Percentiles rank a stretch among this genome's conserved stretches.
Evolutionary conservation across 805 yeast species (phyloP).

Genomic region (Candida bentonensis): DNA sequence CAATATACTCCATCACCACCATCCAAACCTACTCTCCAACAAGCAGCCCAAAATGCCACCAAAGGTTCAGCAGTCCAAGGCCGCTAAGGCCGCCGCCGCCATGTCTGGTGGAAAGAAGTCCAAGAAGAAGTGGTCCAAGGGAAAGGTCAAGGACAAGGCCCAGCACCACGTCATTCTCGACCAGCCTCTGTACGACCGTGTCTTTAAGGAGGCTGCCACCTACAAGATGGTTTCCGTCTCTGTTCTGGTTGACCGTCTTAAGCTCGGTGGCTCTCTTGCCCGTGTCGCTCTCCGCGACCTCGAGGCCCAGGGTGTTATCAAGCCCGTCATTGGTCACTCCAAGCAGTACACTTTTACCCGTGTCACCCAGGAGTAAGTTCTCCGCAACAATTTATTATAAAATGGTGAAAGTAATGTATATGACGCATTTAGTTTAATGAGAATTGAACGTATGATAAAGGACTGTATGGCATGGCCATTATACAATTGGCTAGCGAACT

Average conservation of each 20-base stretch:
- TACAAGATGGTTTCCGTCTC: slow-evolving; percentile 97
- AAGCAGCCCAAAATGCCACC: slow-evolving; percentile 69
- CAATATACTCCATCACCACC: neutral
- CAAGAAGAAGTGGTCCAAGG: slow-evolving; percentile 99
- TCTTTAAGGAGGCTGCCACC: slow-evolving; percentile 97
- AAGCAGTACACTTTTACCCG: slow-evolving; percentile 85
- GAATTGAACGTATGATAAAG: neutral
- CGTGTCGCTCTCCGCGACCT: slow-evolving; percentile 95
- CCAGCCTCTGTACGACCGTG: slow-evolving; percentile 98
- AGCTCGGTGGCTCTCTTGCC: slow-evolving; percentile 98
- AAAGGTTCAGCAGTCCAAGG: slow-evolving; percentile 97
- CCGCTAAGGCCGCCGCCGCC: slow-evolving; percentile 99
- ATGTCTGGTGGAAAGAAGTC: slow-evolving; percentile 99
- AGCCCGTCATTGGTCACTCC: slow-evolving; percentile 88
- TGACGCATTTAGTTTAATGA: slow-evolving; percentile 1
- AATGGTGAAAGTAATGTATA: slow-evolving; percentile 1
- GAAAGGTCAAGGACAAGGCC: slow-evolving; percentile 99
- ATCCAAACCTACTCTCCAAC: neutral
- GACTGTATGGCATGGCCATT: neutral
- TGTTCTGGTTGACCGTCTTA: slow-evolving; percentile 96
- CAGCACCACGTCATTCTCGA: slow-evolving; percentile 94
- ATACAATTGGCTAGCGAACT: slow-evolving; percentile 2
- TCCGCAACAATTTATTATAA: slow-evolving; percentile 13
- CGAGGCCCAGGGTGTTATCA: slow-evolving; percentile 89
- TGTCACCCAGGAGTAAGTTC: slow-evolving; percentile 14